Base-by-base conservation (phyloP, 805 yeast species). In the Wickerhamiella sorbophila region DNA sequence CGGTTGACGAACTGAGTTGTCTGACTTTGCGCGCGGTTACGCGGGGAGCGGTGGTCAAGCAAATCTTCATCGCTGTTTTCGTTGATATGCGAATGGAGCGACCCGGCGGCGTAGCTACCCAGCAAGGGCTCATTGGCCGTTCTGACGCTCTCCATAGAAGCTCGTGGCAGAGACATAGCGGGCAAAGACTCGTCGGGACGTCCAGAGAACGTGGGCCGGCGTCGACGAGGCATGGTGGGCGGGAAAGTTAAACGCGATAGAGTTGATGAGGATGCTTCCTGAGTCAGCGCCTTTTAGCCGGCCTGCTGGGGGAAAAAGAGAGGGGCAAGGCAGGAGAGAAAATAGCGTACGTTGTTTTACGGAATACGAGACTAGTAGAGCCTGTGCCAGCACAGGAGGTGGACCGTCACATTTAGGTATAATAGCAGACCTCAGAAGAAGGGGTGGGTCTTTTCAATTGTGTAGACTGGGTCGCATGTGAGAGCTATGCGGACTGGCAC, bases 1-100 rank as follows among this genome's bases (percentile, higher is more conserved):
- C 56, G 48, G 43, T 50, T 52, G 10, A 52, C 55, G 31, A 50
- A 47, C 19, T 35, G 31, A 6, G 44, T 29, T 12, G 44, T 32
- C 15, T 19, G 21, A 36, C 36, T 32, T 15, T 20, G 27, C 32
- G 20, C 14, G 33, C 20, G 20, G 21, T 14, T 8, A 17, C 4
- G 20, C 22, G 12, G 12, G 12, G 29, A 24, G 31, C 38, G 38
- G 16, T 36, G 38, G 31, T 36, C 38, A 12, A 36, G 29, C 20
- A 36, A 16, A 21, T 36, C 31, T 16, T 36, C 38, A 8, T 36
- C 38, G 29, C 29, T 24, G 29, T 12, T 24, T 12, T 12, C 12
- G 12, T 6, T 6, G 29, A 8, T 12, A 8, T 6, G 10, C 29
- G 29, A 24, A 24, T 24, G 29, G 12, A 24, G 12, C 10, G 29